Evolutionary conservation across 805 yeast species (phyloP), one percentile per base, ranked within the genome.

Genomic region (Hanseniaspora meyeri): DNA sequence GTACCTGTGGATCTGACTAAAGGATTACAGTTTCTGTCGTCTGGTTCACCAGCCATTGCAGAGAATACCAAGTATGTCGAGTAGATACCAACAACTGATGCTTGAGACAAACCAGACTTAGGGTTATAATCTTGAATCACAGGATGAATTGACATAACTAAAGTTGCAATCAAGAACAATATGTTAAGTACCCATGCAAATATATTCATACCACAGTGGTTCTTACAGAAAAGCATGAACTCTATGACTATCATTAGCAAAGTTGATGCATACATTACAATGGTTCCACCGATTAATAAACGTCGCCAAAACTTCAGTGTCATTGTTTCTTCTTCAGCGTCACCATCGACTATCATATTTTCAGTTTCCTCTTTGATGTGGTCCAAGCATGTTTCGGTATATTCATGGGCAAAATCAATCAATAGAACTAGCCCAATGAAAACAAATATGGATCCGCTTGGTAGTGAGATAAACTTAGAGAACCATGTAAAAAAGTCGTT

Each of bases 351-450:
- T 34, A 46, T 46, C 49, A 46, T 46, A 52, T 70, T 62, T 56
- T 79, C 81, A 48, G 81, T 85, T 58, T 85, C 91, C 63, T 83
- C 81, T 66, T 93, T 97, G 43, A 93, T 87, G 63, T 88, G 86
- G 61, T 84, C 89, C 55, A 93, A 77, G 68, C 98, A 93, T 8
- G 85, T 86, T 64, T 93, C 99, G 0, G 97, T 97, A 96, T 97
- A 93, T 62, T 91, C 91, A 69, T 93, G 97, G 4, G 98, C 97
- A 75, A 88, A 93, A 69, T 93, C 98, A 36, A 93, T 97, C 50
- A 93, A 73, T 51, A 93, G 74, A 14, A 95, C 85, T 58, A 93
- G 76, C 1, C 98, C 98, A 59, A 93, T 87, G 16, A 93, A 82
- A 39, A 91, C 78, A 70, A 93, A 93, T 4, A 89, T 65, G 2